Percentiles rank a stretch among this genome's conserved stretches.
Evolutionary conservation across 176 grass and related monocot species (phyloP).

Genomic region (Carex myosuroides): DNA sequence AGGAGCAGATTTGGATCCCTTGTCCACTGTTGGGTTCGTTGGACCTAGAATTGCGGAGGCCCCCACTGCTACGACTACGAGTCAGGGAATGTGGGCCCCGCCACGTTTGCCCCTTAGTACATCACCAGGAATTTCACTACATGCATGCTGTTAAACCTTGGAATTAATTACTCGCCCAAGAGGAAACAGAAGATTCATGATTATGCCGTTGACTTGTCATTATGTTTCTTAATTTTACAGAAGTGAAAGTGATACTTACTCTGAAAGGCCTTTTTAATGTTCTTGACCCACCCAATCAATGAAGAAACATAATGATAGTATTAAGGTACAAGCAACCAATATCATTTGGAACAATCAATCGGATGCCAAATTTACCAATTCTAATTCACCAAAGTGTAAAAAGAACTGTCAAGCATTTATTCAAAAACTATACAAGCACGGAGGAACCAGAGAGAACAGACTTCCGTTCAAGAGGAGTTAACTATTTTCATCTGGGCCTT

Average conservation of each 20-base stretch:
- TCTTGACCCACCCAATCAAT: not conserved
- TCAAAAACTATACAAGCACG: not conserved
- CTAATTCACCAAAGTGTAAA: not conserved
- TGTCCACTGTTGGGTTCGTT: no score
- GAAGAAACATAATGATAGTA: not conserved
- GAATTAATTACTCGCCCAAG: no score
- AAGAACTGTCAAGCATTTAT: no score
- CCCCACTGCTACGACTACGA: no score
- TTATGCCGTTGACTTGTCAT: not conserved
- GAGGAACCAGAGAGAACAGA: not conserved
- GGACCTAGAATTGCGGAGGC: no score
- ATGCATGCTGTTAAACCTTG: no score
- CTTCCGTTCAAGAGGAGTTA: not conserved
- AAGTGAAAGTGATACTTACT: not conserved
- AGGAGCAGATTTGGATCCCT: no score
- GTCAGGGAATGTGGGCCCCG: no score
- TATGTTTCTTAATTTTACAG: not conserved
- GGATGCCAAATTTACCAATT: not conserved
- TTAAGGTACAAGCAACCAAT: not conserved
- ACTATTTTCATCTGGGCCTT: not conserved
- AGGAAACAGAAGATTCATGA: no score
- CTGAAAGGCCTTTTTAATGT: not conserved
- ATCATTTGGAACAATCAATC: conserved; percentile 6
- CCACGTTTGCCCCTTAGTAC: no score
- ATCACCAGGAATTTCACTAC: no score